These are phyloP conservation scores for Epichloe coenophiala DNA, from an alignment of 2,329 filamentous ascomycete species.

Conservation along the genomic window DNA sequence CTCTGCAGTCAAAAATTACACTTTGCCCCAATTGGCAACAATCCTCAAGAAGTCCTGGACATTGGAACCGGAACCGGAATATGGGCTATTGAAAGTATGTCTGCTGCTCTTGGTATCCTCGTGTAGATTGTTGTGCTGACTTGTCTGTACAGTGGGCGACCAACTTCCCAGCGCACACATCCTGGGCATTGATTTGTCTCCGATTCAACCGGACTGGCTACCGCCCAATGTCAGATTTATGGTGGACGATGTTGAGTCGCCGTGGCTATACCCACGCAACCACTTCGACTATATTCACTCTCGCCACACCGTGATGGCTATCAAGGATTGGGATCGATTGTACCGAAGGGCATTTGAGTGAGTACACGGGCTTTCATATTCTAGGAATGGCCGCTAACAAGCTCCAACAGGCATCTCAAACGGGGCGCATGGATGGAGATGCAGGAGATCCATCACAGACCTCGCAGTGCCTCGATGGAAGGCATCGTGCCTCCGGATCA, in stretches of 20 bases:
- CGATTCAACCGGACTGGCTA: constrained; percentile 36
- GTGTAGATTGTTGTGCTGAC: background rate
- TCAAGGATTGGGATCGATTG: constrained; percentile 40
- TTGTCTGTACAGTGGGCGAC: constrained; percentile 28
- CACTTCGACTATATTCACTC: constrained; percentile 49
- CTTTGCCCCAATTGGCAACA: constrained; percentile 35
- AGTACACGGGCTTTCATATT: constrained; percentile 7
- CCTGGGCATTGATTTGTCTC: constrained; percentile 32
- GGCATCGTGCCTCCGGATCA: constrained; percentile 24
- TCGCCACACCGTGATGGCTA: constrained; percentile 41
- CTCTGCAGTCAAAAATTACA: constrained; percentile 34
- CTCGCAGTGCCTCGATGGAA: constrained; percentile 28
- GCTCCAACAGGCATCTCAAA: constrained; percentile 29
- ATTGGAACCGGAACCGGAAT: constrained; percentile 46
- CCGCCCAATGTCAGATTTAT: constrained; percentile 43
- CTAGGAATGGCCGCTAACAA: background rate
- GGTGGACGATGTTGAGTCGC: constrained; percentile 43
- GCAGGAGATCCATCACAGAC: constrained; percentile 39
- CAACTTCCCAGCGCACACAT: constrained; percentile 28
- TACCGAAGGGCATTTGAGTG: constrained; percentile 34
- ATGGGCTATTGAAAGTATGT: constrained; percentile 42
- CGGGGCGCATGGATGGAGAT: constrained; percentile 42
- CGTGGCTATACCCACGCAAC: constrained; percentile 39
- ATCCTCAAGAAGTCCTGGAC: constrained; percentile 38
- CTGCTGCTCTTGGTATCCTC: background rate